Evolutionary conservation across 2,329 filamentous ascomycete species (phyloP), one percentile per base, ranked within the genome.

Genomic region (Pseudopyricularia javanii): DNA sequence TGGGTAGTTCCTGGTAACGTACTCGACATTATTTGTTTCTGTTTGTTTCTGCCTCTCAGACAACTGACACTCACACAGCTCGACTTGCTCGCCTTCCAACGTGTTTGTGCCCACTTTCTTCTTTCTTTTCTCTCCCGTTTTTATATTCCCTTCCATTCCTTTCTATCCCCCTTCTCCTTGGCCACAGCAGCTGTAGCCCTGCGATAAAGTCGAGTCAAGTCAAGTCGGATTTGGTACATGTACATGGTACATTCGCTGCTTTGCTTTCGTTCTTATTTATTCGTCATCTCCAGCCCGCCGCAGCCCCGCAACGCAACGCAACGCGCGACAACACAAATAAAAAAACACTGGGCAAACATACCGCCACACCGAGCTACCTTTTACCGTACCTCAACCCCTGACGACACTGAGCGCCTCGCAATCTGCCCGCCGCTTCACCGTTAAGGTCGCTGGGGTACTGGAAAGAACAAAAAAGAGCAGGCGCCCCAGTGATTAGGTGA

Each of bases 231-330:
- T n/a, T n/a, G n/a, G n/a, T n/a, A n/a, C n/a, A n/a, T 24, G n/a
- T 40, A 47, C 56, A 57, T 57, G 33, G 24, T 50, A 37, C 17
- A 32, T 22, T 51, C 48, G 20, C 14, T 51, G 1, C 24, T 45
- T 6, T 12, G 24, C 12, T 22, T 51, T 12, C 3, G 7, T 51
- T 9, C 12, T 15, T 51, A 12, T 17, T 3, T 28, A 33, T 22
- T 35, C 4, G 20, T 11, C 17, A 8, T 50, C 47, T 1, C n/a
- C n/a, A n/a, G n/a, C n/a, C 43, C 14, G n/a, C 14, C 22, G 28
- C 30, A 37, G 11, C 20, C 43, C 20, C 37, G 37, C 37, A 43
- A 43, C 37, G 17, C 37, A 43, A 43, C 37, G 37, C n/a, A n/a
- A n/a, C n/a, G n/a, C n/a, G n/a, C n/a, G n/a, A n/a, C n/a, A n/a